These are phyloP conservation scores for Pulveroboletus sp. DNA, from an alignment of 768 basidiomycete species.

Conservation along the genomic window DNA sequence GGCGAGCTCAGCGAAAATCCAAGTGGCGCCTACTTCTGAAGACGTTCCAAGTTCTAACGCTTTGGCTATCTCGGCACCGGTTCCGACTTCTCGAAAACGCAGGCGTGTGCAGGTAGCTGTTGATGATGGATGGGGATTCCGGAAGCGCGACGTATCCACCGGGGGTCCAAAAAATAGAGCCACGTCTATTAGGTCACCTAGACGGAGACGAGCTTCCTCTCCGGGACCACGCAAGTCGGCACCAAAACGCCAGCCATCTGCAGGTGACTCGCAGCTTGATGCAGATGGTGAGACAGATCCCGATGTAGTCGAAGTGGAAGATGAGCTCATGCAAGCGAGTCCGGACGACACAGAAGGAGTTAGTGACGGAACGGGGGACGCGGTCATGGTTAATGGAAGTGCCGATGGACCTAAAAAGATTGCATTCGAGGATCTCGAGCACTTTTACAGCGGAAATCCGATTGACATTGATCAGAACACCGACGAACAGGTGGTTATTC, in stretches of 20 bases:
- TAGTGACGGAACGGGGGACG: slow-evolving; percentile 1
- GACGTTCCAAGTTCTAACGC: slow-evolving; percentile 8
- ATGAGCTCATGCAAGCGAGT: slow-evolving; percentile 27
- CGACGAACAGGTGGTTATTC: slow-evolving; percentile 12
- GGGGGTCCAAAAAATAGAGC: slow-evolving; percentile 5
- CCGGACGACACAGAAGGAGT: slow-evolving; percentile 19
- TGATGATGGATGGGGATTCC: slow-evolving; percentile 8
- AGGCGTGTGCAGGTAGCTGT: slow-evolving; percentile 12
- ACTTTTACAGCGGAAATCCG: slow-evolving; percentile 27
- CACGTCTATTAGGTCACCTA: slow-evolving; percentile 4
- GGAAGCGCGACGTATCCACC: slow-evolving; percentile 10
- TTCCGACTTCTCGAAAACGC: slow-evolving; percentile 22
- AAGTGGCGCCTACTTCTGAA: slow-evolving; percentile 5
- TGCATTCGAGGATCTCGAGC: slow-evolving; percentile 29
- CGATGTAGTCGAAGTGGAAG: slow-evolving; percentile 38
- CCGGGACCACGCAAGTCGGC: slow-evolving; percentile 23
- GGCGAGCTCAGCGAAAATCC: slow-evolving; percentile 9
- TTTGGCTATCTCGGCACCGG: slow-evolving; percentile 20
- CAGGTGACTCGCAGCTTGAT: slow-evolving; percentile 29
- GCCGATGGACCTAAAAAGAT: slow-evolving; percentile 6
- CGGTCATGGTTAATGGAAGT: slow-evolving; percentile 2
- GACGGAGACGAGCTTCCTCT: slow-evolving; percentile 28
- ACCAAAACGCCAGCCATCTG: slow-evolving; percentile 19
- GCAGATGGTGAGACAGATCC: slow-evolving; percentile 33
- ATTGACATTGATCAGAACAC: slow-evolving; percentile 30